Percentiles rank a stretch among this genome's conserved stretches.
phyloP scores from a whole-genome alignment of 192 early-diverging fungal species.

The Chytriomyces confervae region DNA sequence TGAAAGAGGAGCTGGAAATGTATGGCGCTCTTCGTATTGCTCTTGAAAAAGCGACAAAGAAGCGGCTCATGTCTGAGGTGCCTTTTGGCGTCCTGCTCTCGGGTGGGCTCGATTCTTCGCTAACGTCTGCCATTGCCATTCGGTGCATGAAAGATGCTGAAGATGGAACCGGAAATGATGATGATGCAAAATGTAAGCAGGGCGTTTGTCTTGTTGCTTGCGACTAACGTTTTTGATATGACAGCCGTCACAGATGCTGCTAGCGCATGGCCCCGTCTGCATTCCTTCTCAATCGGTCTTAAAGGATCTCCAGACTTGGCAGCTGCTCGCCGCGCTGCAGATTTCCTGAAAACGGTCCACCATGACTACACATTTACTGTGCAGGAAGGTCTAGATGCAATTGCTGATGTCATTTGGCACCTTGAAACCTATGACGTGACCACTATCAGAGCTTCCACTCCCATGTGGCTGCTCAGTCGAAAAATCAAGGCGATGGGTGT shows the following conservation, averaged over 20 bases:
- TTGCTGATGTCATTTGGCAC: slow-evolving; percentile 95
- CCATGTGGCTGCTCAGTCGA: slow-evolving; percentile 97
- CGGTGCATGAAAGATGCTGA: slow-evolving; percentile 49
- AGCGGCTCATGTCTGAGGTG: slow-evolving; percentile 97
- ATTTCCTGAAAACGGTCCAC: slow-evolving; percentile 89
- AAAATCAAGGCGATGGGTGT: slow-evolving; percentile 99
- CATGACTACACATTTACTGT: slow-evolving; percentile 97
- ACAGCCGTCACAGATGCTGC: slow-evolving; percentile 59
- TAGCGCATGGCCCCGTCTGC: slow-evolving; percentile 82
- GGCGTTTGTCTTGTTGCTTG: background rate
- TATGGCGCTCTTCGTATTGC: slow-evolving; percentile 79
- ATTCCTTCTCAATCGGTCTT: slow-evolving; percentile 97
- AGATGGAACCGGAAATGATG: slow-evolving; percentile 64
- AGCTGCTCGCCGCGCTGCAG: slow-evolving; percentile 88
- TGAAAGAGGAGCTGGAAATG: slow-evolving; percentile 60
- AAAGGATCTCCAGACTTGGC: slow-evolving; percentile 91
- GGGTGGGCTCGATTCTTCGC: slow-evolving; percentile 93
- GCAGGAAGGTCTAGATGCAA: slow-evolving; percentile 94
- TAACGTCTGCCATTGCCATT: slow-evolving; percentile 94
- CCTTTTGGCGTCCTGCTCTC: slow-evolving; percentile 96
- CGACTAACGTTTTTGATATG: slow-evolving; percentile 26
- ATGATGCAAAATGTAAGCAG: slow-evolving; percentile 56
- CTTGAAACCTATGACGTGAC: slow-evolving; percentile 99
- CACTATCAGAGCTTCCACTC: slow-evolving; percentile 96
- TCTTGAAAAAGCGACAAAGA: slow-evolving; percentile 87